Evolutionary conservation across 129 eudicot species (phyloP).

Genomic region (Flaveria bidentis): DNA sequence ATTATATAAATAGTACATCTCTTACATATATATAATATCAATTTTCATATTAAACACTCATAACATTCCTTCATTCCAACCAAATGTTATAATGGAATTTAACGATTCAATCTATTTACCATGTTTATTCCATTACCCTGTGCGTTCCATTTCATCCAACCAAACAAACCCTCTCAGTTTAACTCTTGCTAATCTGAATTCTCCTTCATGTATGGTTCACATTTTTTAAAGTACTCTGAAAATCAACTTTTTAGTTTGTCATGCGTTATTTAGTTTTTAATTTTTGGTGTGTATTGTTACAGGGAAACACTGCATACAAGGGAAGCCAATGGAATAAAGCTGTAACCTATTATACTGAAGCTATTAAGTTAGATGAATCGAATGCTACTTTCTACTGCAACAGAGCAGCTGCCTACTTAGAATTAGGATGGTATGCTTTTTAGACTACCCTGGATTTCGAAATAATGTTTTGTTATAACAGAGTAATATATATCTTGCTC

Average conservation of each 20-base stretch:
- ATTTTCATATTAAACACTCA: background rate
- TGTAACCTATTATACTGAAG: conserved; percentile 69
- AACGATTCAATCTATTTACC: background rate
- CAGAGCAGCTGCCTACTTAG: conserved; percentile 91
- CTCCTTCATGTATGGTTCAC: background rate
- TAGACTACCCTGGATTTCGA: background rate
- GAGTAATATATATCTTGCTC: background rate
- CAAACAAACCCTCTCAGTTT: conserved; percentile 4
- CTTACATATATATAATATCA: background rate
- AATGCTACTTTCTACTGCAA: conserved; percentile 75
- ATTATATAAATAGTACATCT: background rate
- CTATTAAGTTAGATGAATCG: conserved; percentile 69
- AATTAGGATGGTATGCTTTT: conserved; percentile 63
- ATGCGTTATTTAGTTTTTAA: background rate
- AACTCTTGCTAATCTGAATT: conserved; percentile 1
- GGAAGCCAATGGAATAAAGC: conserved; percentile 82
- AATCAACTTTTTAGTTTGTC: background rate
- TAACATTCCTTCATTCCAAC: background rate
- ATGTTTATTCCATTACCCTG: too few species aligned
- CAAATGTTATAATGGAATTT: background rate
- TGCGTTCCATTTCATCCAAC: background rate
- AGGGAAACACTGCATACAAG: conserved; percentile 95
- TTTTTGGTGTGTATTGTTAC: conserved; percentile 13
- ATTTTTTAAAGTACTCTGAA: too few species aligned
- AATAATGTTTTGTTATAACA: background rate